A percentile compares a stretch with the other conserved stretches of the same genome.
Conservation (phyloP, 805 yeast species). For the Gaillardinia entomophila region DNA sequence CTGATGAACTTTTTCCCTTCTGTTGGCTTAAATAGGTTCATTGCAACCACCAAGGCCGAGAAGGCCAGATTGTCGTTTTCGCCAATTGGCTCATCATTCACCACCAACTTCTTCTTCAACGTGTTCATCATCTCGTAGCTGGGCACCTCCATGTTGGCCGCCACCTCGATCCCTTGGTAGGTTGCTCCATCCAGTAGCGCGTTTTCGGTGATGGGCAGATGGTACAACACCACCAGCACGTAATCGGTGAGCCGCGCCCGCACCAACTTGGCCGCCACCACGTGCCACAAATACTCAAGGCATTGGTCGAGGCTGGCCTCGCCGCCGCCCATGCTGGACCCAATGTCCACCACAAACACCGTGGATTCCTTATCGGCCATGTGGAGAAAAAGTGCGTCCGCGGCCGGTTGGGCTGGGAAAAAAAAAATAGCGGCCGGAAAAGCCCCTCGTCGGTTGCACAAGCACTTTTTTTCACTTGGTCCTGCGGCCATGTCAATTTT, state of each 20-base stretch:
- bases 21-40: conserved; percentile 26
- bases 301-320: conserved; percentile 36
- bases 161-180: conserved; percentile 9
- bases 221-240: conserved; percentile 26
- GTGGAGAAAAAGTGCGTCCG: not conserved
- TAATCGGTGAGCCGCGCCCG: conserved; percentile 35
- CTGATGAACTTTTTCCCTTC: conserved; percentile 26
- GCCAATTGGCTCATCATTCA: conserved; percentile 1
- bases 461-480: conserved; percentile 2
- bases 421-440: too few species aligned
- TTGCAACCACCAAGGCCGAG: conserved; percentile 29
- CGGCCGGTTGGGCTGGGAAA: not conserved
- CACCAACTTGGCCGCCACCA: conserved; percentile 21
- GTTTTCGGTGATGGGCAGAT: conserved; percentile 13
- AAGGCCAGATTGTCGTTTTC: conserved; percentile 15
- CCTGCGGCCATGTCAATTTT: conserved; percentile 2
- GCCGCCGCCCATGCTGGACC: conserved; percentile 38
- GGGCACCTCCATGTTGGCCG: conserved; percentile 14
- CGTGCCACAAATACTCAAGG: conserved; percentile 35
- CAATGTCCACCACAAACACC: conserved; percentile 45
- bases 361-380: conserved; percentile 39
- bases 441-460: not conserved
- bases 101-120: conserved; percentile 4
- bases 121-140: conserved; percentile 11
- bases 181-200: conserved; percentile 7